Evolutionary conservation across 768 basidiomycete genomes (phyloP), one percentile per base, ranked within the genome.

Genomic region (Udeniomyces megalosporus): DNA sequence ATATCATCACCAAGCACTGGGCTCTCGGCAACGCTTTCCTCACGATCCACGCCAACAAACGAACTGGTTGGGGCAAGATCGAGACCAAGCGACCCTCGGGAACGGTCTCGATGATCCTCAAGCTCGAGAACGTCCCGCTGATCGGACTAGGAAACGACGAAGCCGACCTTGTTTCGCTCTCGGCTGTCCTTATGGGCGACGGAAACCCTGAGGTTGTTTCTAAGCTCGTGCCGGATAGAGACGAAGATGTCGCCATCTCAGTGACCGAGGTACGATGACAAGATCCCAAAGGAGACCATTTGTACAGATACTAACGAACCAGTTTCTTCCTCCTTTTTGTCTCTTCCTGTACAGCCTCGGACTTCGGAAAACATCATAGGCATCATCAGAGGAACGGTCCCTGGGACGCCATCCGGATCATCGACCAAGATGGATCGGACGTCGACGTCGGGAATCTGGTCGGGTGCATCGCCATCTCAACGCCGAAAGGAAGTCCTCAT

Each of bases 61-160:
- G 82, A 62, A 76, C 81, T 7, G 91, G 91, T 2, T 97, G 93
- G 93, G 80, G 91, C 24, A 87, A 91, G 69, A 82, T 96, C 15
- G 74, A 84, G 49, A 83, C 85, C 0, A 80, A 90, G 4, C 78
- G 95, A 17, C 85, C 95, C 0, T 96, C 92, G 0, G 95, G 95
- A 2, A 83, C 84, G 66, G 86, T 88, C 0, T 81, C 82, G 66
- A 82, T 96, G 67, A 74, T 93, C 15, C 88, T 88, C 70, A 80
- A 85, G 66, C 70, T 89, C 44, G 91, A 96, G 73, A 96, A 96
- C 70, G 82, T 87, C 0, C 90, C 90, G 0, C 78, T 88, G 74
- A 82, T 90, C 15, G 81, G 84, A 0, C 79, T 85, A 4, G 91
- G 88, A 1, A 90, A 88, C 68, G 85, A 86, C 7, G 81, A 84